Evolutionary conservation across 2,329 filamentous ascomycete genomes (phyloP), one percentile per base, ranked within the genome.

Genomic region (Thelonectria discophora): DNA sequence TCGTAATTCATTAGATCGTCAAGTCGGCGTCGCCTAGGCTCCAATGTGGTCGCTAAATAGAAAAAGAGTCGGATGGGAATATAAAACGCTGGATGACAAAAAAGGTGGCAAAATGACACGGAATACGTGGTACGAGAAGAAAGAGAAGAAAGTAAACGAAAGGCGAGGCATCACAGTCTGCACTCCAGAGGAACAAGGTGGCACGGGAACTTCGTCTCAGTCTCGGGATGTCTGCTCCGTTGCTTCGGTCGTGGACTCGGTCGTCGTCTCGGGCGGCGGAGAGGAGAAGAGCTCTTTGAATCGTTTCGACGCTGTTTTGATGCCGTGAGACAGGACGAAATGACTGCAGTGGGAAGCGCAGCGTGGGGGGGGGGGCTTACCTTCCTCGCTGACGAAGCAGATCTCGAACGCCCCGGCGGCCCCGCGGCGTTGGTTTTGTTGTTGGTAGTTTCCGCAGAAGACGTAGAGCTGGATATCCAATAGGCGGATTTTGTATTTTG

Each of bases 381-480:
- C 77, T 65, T 80, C 74, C 42, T 80, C 78, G 34, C 72, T 78
- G 27, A 77, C 70, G 68, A 87, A 87, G 24, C 78, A 69, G 11
- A 87, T 79, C 71, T 86, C 81, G 60, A 86, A 86, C 1, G 79
- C 79, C 6, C 81, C 81, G 2, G 74, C 69, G 46, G 75, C 77
- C 47, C 80, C 82, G 51, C 79, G 80, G 5, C 85, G 81, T 74
- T 86, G 83, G 48, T 79, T 78, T 55, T 81, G 78, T 62, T 85
- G 81, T 8, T 80, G 79, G 65, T 88, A 89, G 1, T 79, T 74
- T n/a, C 81, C 75, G 67, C 82, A 86, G 70, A 89, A 88, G 8
- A 88, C 82, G 69, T 87, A 88, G 0, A 85, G 80, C 58, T 86
- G 80, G 15, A 89, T 72, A 62, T 86, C 82, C 34, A 78, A 80